A percentile compares a stretch with the other conserved stretches of the same genome.
Evolutionary conservation across 2,329 filamentous ascomycete genomes (phyloP).

Genomic region (Exserohilum turcica): DNA sequence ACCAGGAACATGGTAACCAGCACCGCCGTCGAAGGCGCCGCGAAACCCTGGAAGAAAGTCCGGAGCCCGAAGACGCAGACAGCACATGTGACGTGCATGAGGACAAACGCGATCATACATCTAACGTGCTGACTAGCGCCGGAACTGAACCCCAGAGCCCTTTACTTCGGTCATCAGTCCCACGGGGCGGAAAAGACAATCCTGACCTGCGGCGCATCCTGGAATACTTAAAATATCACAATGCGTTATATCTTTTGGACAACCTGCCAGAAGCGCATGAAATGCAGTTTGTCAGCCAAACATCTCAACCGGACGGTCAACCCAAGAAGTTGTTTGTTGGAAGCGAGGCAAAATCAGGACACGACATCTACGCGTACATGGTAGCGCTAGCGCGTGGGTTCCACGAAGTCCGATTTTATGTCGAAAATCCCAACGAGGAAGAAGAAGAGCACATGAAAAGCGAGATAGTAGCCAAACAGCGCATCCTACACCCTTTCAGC

Average conservation of each 20-base stretch:
- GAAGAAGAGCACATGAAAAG: neutral
- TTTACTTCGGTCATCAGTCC: neutral
- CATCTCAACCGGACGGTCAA: constrained; percentile 4
- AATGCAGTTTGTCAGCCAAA: constrained; percentile 15
- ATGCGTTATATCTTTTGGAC: constrained; percentile 11
- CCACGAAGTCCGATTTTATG: constrained; percentile 14
- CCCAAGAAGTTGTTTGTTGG: constrained; percentile 20
- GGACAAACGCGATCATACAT: neutral
- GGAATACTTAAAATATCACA: constrained; percentile 5
- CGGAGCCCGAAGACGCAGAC: constrained; percentile 11
- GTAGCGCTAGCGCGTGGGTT: neutral
- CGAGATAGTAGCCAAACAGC: constrained; percentile 7
- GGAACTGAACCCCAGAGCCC: neutral
- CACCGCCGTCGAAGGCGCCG: neutral
- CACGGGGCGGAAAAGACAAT: neutral
- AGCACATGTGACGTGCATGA: constrained; percentile 5
- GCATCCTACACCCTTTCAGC: constrained; percentile 20
- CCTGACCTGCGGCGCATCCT: constrained; percentile 6
- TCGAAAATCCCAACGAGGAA: neutral
- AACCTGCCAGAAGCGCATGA: constrained; percentile 14
- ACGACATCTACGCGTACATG: constrained; percentile 20
- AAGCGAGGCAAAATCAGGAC: constrained; percentile 1
- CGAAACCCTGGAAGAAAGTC: constrained; percentile 12
- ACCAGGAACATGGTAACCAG: neutral
- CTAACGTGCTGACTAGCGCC: neutral